Conservation (phyloP, 2,329 filamentous ascomycete genomes). For the Venturia nashicola region DNA sequence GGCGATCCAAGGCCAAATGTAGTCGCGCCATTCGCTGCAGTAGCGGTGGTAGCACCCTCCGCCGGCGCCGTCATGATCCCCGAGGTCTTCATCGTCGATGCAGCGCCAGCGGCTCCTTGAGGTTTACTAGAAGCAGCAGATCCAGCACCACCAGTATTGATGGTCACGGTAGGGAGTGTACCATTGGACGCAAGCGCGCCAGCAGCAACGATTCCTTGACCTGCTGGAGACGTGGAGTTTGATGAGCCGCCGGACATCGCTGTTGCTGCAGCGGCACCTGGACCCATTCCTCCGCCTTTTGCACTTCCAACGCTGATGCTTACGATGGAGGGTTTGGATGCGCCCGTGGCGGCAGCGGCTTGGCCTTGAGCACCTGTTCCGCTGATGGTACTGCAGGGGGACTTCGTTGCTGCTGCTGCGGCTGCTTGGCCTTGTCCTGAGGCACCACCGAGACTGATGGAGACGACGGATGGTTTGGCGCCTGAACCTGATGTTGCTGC, state of each 20-base stretch:
- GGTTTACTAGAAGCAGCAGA: not conserved
- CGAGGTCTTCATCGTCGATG: not conserved
- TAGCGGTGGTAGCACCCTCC: no score
- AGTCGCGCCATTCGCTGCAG: not conserved
- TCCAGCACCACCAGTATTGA: not conserved
- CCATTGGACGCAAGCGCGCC: slow-evolving; percentile 1
- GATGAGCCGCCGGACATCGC: not conserved
- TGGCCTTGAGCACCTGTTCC: not conserved
- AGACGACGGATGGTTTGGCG: not conserved
- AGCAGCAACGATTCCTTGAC: slow-evolving; percentile 1
- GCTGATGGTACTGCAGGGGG: not conserved
- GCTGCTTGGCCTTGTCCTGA: not conserved
- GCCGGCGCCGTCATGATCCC: not conserved
- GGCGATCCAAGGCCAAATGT: not conserved
- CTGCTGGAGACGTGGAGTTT: not conserved
- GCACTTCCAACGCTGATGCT: not conserved
- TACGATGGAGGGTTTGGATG: not conserved
- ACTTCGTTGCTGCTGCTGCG: not conserved
- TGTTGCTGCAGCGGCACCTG: not conserved
- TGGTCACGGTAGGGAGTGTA: slow-evolving; percentile 1
- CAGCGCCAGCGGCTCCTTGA: not conserved
- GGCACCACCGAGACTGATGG: not conserved
- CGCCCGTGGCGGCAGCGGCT: not conserved
- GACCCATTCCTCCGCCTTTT: not conserved
- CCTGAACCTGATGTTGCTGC: not conserved